Percentiles rank a stretch among this genome's conserved stretches.
Conservation (phyloP, 2,329 filamentous ascomycete genomes). For the Emericellopsis cladophorae region DNA sequence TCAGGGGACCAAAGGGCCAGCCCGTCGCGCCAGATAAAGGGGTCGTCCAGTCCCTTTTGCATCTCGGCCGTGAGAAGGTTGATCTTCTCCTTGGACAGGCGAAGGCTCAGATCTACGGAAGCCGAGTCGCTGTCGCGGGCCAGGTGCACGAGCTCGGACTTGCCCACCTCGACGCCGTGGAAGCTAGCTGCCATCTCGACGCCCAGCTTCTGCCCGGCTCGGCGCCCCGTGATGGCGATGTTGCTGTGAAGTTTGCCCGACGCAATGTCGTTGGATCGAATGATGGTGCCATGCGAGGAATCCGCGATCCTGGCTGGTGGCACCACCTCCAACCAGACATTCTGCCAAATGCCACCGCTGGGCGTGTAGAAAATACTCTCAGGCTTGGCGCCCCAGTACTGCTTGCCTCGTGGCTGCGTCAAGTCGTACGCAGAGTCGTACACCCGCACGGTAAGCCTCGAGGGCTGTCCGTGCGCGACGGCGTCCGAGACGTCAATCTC, state of each 20-base stretch:
- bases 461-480: constrained; percentile 12
- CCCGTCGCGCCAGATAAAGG: constrained; percentile 33
- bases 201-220: constrained; percentile 28
- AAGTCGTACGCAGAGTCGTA: constrained; percentile 53
- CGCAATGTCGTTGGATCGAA: constrained; percentile 40
- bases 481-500: constrained; percentile 44
- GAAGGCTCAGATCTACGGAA: constrained; percentile 32
- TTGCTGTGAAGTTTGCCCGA: constrained; percentile 35
- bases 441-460: constrained; percentile 40
- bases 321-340: constrained; percentile 43
- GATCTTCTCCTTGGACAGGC: constrained; percentile 27
- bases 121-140: constrained; percentile 35
- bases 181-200: constrained; percentile 43
- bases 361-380: constrained; percentile 49
- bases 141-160: constrained; percentile 25
- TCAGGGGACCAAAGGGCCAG: constrained; percentile 52
- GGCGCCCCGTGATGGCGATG: constrained; percentile 34
- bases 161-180: constrained; percentile 31
- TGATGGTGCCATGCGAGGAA: constrained; percentile 43
- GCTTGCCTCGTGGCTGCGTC: constrained; percentile 54
- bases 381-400: constrained; percentile 49
- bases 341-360: constrained; percentile 45
- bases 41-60: constrained; percentile 15
- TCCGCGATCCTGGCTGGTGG: constrained; percentile 38
- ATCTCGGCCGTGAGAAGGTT: constrained; percentile 23